phyloP scores from a whole-genome alignment of 352 stramenopile genomes.

The Globisporangium canariense region DNA sequence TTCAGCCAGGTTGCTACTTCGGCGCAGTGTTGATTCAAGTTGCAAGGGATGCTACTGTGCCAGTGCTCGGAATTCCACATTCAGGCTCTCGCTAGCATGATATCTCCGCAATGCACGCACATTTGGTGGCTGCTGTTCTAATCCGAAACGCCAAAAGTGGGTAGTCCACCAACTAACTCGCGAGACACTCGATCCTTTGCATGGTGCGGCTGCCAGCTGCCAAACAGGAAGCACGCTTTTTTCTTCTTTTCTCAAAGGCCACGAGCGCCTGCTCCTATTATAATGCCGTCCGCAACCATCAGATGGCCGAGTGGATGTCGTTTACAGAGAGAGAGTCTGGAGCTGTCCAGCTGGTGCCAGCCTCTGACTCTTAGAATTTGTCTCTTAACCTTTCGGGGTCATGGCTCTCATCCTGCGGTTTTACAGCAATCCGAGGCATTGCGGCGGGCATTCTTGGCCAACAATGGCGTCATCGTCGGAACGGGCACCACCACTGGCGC shows the following conservation, averaged over 20 bases:
- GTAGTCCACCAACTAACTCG: no score
- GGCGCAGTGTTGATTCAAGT: no score
- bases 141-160: slow-evolving; percentile 1
- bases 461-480: not conserved
- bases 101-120: not conserved
- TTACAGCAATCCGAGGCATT: not conserved
- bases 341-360: not conserved
- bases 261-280: no score
- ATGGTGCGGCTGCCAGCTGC: not conserved
- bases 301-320: not conserved
- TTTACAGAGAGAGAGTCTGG: not conserved
- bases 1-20: no score
- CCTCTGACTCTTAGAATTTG: not conserved
- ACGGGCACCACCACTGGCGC: not conserved
- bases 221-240: not conserved
- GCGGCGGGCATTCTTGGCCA: not conserved
- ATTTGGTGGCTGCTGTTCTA: not conserved
- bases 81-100: not conserved
- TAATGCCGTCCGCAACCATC: no score
- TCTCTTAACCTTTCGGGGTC: not conserved
- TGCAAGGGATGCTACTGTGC: no score
- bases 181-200: no score
- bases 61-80: not conserved
- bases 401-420: not conserved
- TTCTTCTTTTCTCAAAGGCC: no score